Base-by-base conservation (phyloP, 1,284 basidiomycete species). In the Abortiporus biennis region DNA sequence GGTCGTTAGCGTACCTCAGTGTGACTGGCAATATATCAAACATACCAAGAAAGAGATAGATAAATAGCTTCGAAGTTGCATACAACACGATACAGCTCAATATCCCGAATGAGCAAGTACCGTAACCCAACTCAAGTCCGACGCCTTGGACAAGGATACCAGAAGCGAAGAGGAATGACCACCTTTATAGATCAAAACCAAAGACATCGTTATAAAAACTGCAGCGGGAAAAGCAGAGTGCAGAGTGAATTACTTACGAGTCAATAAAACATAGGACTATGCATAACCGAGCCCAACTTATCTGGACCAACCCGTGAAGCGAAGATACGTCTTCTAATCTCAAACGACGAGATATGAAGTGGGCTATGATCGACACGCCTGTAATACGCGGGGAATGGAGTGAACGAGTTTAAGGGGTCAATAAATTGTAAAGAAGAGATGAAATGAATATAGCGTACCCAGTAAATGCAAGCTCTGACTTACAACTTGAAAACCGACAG, bases 71-170 rank as follows among this genome's bases (percentile, higher is more conserved):
- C 6, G 62, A 60, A 3, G 50, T 46, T 1, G 57, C 60, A 47
- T 71, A 72, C 38, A 70, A 59, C n/a, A 54, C 43, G 36, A 68
- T 64, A 52, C 66, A 67, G 32, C 53, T 47, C 31, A 55, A 57
- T 40, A 71, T 66, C 1, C 61, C 68, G 4, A 64, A 45, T 5
- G 55, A 46, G 49, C 69, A 72, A 0, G 60, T 54, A 2, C 44
- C 49, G 1, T 24, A 8, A 40, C 51, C 58, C 17, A 54, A 44
- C n/a, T 59, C 58, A 30, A 68, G 55, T 0, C 69, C 68, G 3
- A 62, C 50, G 4, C 68, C 67, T 22, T 63, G 54, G 4, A 71
- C 54, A 19, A 71, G 48, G 5, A 70, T 44, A 2, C 61, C 65
- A 19, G 57, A 51, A n/a, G 58, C 56, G 37, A 66, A 56, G 13